Percentiles rank a stretch among this genome's conserved stretches.
These are phyloP conservation scores for Xerocomus spinulosus DNA, from an alignment of 768 basidiomycete species.

Conservation along the genomic window DNA sequence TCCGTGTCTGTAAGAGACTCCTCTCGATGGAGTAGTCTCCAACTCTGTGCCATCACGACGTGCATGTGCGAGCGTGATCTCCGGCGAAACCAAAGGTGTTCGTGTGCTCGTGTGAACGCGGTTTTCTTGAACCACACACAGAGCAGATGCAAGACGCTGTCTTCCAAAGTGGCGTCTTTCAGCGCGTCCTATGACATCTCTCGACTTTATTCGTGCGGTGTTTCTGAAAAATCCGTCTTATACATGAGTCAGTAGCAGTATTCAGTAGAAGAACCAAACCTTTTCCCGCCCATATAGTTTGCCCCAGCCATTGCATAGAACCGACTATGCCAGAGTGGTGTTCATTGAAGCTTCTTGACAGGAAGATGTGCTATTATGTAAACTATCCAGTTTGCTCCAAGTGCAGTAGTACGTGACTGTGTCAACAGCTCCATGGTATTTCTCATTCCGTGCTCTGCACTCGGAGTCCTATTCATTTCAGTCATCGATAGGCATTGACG, in stretches of 20 bases:
- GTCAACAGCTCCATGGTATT: slow-evolving; percentile 22
- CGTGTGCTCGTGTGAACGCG: neutral
- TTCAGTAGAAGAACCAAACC: slow-evolving; percentile 33
- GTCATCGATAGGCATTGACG: slow-evolving; percentile 2
- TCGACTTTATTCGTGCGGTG: slow-evolving; percentile 51
- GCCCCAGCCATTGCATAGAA: slow-evolving; percentile 68
- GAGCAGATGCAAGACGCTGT: slow-evolving; percentile 51
- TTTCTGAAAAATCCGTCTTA: slow-evolving; percentile 39
- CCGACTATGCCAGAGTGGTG: no score
- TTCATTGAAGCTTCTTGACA: no score
- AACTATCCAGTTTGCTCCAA: no score
- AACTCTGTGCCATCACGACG: slow-evolving; percentile 4
- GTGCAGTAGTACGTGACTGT: no score
- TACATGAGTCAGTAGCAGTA: neutral
- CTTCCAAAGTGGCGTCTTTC: slow-evolving; percentile 61
- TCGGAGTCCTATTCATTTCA: neutral
- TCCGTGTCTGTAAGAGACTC: slow-evolving; percentile 4
- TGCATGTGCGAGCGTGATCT: slow-evolving; percentile 27
- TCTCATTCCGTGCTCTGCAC: neutral
- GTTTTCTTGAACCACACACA: slow-evolving; percentile 14
- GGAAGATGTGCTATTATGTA: no score
- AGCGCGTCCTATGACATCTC: slow-evolving; percentile 48
- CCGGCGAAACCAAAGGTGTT: slow-evolving; percentile 12
- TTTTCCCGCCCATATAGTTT: slow-evolving; percentile 75
- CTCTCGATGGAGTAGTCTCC: neutral